These are phyloP conservation scores for Biscogniauxia sp. DNA, from an alignment of 2,329 filamentous ascomycete species.

Conservation along the genomic window DNA sequence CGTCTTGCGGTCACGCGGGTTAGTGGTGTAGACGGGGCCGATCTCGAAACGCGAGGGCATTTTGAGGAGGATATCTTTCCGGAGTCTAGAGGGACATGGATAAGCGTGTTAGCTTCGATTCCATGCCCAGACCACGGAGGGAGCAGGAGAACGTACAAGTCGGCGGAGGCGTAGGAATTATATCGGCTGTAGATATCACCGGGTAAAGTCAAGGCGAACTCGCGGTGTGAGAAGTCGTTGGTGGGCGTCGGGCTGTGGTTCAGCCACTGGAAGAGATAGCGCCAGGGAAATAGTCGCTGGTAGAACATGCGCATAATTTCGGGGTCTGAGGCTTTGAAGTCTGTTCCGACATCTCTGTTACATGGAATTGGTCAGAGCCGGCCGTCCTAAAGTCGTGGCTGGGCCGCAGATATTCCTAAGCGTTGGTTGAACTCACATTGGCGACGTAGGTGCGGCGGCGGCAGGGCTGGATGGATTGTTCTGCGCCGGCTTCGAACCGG, in stretches of 20 bases:
- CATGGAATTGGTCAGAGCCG: neutral
- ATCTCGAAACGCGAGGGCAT: slow-evolving; percentile 97
- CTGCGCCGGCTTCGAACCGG: slow-evolving; percentile 43
- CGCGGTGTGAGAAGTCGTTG: slow-evolving; percentile 86
- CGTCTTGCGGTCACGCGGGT: slow-evolving; percentile 89
- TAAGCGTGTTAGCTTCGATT: neutral
- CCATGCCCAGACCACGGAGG: neutral
- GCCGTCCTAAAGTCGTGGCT: too few species aligned
- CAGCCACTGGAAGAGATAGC: slow-evolving; percentile 94
- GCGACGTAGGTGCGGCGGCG: slow-evolving; percentile 39
- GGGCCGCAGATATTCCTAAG: too few species aligned
- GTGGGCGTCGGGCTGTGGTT: slow-evolving; percentile 87
- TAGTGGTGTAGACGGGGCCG: slow-evolving; percentile 92
- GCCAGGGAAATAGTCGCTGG: slow-evolving; percentile 91
- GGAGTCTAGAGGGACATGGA: slow-evolving; percentile 54
- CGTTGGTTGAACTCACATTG: slow-evolving; percentile 36
- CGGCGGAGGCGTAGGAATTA: slow-evolving; percentile 62
- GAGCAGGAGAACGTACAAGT: slow-evolving; percentile 41
- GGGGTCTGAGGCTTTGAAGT: slow-evolving; percentile 62
- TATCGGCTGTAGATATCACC: slow-evolving; percentile 93
- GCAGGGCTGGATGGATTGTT: slow-evolving; percentile 43
- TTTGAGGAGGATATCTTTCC: slow-evolving; percentile 84
- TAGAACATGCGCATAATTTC: slow-evolving; percentile 93
- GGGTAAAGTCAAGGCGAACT: slow-evolving; percentile 93
- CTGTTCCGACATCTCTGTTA: slow-evolving; percentile 33